Base-by-base conservation (phyloP, 1,284 basidiomycete genomes). In the Ustilago sp. region DNA sequence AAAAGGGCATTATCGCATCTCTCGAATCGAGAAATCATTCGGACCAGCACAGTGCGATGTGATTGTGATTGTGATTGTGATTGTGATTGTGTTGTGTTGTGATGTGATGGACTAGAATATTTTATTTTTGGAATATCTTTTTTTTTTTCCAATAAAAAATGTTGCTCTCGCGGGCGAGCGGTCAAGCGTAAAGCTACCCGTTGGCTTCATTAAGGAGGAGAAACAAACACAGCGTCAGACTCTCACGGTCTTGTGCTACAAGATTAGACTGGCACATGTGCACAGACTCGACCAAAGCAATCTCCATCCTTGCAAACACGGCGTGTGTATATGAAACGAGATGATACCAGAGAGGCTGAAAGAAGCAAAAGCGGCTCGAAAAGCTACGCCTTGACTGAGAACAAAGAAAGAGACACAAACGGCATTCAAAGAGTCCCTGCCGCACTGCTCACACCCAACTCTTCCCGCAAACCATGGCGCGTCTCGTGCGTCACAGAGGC, bases 81-180 rank as follows among this genome's bases (percentile, higher is more conserved):
- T n/a, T n/a, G n/a, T n/a, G n/a, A n/a, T 23, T 23, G 23, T 23
- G 23, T 23, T 23, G 23, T 23, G 23, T 2, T 23, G 23, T 0
- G 23, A 23, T 23, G 23, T 23, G 23, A 23, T 23, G 23, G 23
- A 23, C 23, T 23, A 23, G 23, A 23, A 23, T 17, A 23, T 19
- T 45, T 45, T 45, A 45, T 45, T 45, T 45, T 45, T 45, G 43
- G 43, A 45, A 45, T 45, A 19, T 45, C 43, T 19, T 7, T 19
- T 7, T 1, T 19, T 23, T 23, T 23, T 23, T 2, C 2, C 1
- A 23, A 23, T 2, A 23, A 23, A 23, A 23, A 23, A 23, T 23
- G 23, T 23, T 41, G 39, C 39, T 41, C 6, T 15, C 39, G 17
- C 12, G 0, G 23, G 23, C 23, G 23, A 23, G 23, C 23, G 2